Base-by-base conservation (phyloP, 2,329 filamentous ascomycete species). In the Fusarium citri region DNA sequence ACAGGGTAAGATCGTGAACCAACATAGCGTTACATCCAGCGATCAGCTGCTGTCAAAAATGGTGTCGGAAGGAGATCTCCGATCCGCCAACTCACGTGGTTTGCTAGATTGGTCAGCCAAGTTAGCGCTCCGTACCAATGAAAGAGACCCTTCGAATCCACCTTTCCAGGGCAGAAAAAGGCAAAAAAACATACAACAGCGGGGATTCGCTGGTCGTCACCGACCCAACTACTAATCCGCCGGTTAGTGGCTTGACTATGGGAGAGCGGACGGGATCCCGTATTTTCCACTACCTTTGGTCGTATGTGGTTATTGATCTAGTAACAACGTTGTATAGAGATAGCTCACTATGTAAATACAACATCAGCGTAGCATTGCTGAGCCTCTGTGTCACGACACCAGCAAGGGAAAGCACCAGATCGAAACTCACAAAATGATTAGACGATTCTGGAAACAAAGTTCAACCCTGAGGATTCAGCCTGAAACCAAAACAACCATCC, bases 181-280 rank as follows among this genome's bases (percentile, higher is more conserved):
- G 1, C 9, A 5, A 28, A 46, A 15, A 11, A n/a, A 64, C 59
- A 64, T 64, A 64, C 61, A 57, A 64, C 61, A 64, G 61, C 61
- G 50, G 61, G 61, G 59, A 64, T 64, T 64, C 61, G 61, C 61
- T 64, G 61, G 61, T 64, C 61, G 61, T 64, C 61, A 64, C 61
- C 61, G 61, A 64, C 61, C 61, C 61, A 64, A 64, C 61, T 64
- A 64, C 61, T 64, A 64, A 64, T 64, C 59, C 61, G 50, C 61
- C 61, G 49, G 49, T 64, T 64, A 64, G 45, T 50, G 45, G 61
- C 59, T 64, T 64, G 61, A 64, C 61, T 64, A 64, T 57, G 61
- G 61, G 61, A 64, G 61, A 64, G 61, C 61, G 30, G 61, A 64
- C 61, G 61, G 61, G 61, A 64, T 64, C 61, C 61, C 59, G 61